Evolutionary conservation across 768 basidiomycete species (phyloP).

Genomic region (Phlegmacium glaucopus): DNA sequence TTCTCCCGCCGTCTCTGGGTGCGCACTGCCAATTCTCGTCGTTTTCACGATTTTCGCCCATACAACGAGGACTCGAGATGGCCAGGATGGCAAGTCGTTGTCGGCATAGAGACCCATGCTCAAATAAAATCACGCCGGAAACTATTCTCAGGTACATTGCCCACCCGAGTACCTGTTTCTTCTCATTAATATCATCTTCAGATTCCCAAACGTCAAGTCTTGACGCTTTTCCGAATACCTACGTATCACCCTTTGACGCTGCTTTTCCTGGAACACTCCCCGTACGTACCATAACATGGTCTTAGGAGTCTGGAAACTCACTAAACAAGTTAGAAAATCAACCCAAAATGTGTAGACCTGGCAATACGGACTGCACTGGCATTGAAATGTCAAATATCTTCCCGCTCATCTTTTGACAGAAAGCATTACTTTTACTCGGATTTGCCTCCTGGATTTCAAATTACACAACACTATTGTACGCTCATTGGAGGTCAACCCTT

Average conservation of each 20-base stretch:
- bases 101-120: constrained; percentile 95
- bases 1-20: constrained; percentile 10
- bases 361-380: constrained; percentile 82
- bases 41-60: constrained; percentile 31
- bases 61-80: constrained; percentile 47
- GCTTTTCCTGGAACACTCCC: constrained; percentile 93
- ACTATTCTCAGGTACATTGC: constrained; percentile 73
- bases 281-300: constrained; percentile 39
- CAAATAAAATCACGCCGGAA: constrained; percentile 88
- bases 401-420: constrained; percentile 82
- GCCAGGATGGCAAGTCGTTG: constrained; percentile 87
- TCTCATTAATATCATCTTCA: constrained; percentile 11
- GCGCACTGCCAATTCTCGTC: constrained; percentile 7
- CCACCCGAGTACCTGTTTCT: neutral
- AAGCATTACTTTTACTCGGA: constrained; percentile 99
- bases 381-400: constrained; percentile 61
- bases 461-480: constrained; percentile 91
- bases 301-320: constrained; percentile 5
- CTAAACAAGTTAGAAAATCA: constrained; percentile 44
- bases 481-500: neutral
- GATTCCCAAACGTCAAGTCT: constrained; percentile 38
- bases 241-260: constrained; percentile 78
- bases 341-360: constrained; percentile 70
- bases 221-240: constrained; percentile 57
- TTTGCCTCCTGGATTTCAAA: constrained; percentile 92